Base-by-base conservation (phyloP, 768 basidiomycete genomes). In the Porpolomopsis calyptriformis region DNA sequence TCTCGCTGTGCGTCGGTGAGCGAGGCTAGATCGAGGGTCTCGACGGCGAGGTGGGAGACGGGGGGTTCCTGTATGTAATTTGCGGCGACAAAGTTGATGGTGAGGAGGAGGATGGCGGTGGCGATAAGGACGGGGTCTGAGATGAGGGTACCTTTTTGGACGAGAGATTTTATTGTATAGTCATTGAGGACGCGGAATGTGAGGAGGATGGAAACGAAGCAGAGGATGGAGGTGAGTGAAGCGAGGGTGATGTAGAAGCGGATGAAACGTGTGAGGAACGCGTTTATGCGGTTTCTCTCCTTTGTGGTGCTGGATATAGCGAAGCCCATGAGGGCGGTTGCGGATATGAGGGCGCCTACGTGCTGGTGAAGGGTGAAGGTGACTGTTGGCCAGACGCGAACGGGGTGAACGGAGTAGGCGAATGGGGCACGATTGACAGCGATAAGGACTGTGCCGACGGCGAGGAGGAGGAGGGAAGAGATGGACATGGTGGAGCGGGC, bases 181-280 rank as follows among this genome's bases (percentile, higher is more conserved):
- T 19, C 20, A 10, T 10, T 12, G 37, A 39, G 37, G 37, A 39
- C 6, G 3, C 10, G n/a, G n/a, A 39, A 10, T 4, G 37, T 16
- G 20, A 61, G 45, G 12, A 39, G 10, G 34, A 45, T 41, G 42
- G 45, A 19, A 35, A 23, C 16, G 33, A 67, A 72, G 37, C 16
- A 39, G 4, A 39, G 37, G 20, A 39, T n/a, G 37, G 20, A 12
- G 37, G 20, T 22, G 37, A 39, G 10, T 2, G 37, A 39, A 3
- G 37, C 37, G 20, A 39, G 20, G 37, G 20, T 6, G 37, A 39
- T n/a, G 37, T 39, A 39, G 20, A 2, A 39, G 16, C 20, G 20
- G 37, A 39, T 39, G 37, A 39, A 39, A 20, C 37, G 37, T 10
- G 37, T 39, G 37, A 39, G 37, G 11, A 39, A 19, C n/a, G 20